A percentile compares a stretch with the other conserved stretches of the same genome.
Conservation (phyloP, 495 filamentous ascomycete genomes). For the Penicillium coprophilum region DNA sequence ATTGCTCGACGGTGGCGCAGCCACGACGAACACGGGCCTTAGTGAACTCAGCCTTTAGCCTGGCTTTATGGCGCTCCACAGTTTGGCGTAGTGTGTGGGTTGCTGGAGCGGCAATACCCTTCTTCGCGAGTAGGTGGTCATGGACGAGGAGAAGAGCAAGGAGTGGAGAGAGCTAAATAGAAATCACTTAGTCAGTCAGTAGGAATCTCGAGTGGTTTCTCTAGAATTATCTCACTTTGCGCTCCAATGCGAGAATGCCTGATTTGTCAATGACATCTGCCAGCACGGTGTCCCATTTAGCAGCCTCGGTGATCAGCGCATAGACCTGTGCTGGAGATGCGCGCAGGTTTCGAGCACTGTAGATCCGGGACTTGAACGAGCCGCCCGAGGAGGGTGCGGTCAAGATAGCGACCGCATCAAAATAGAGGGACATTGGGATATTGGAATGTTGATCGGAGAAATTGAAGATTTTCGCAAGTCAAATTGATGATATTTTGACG, state of each 20-base stretch:
- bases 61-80: conserved; percentile 76
- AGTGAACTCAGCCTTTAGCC: conserved; percentile 77
- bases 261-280: conserved; percentile 82
- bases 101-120: conserved; percentile 72
- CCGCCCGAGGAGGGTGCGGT: conserved; percentile 62
- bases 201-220: conserved; percentile 17
- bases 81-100: conserved; percentile 73
- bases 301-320: conserved; percentile 77
- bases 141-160: conserved; percentile 81
- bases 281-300: conserved; percentile 85
- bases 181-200: conserved; percentile 46
- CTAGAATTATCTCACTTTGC: conserved; percentile 59
- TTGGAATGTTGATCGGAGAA: not conserved
- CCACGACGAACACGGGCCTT: conserved; percentile 71
- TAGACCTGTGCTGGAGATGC: conserved; percentile 80
- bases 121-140: conserved; percentile 78
- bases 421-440: conserved; percentile 83
- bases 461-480: conserved; percentile 15
- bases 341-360: conserved; percentile 62
- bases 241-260: conserved; percentile 68
- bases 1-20: conserved; percentile 59
- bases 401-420: conserved; percentile 78
- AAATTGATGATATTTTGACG: conserved; percentile 2
- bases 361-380: conserved; percentile 81
- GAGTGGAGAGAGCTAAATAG: conserved; percentile 69